These are phyloP conservation scores for Cladosporium sp. DNA, from an alignment of 2,329 filamentous ascomycete genomes.

Conservation along the genomic window DNA sequence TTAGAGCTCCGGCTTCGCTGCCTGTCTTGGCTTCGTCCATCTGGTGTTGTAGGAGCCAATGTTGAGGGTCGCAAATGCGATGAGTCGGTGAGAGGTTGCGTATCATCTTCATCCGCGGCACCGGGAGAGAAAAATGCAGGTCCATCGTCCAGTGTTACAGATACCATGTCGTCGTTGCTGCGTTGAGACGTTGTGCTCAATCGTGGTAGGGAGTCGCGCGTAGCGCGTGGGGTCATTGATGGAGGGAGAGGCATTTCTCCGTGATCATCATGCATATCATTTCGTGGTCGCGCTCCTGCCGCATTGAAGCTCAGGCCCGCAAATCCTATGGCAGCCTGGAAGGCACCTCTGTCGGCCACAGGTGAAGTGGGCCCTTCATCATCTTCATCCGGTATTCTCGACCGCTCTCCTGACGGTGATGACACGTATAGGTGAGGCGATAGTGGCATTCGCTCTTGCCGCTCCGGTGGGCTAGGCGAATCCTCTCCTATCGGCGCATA, in stretches of 20 bases:
- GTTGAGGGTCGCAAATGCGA: slow-evolving; percentile 55
- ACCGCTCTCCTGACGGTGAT: slow-evolving; percentile 32
- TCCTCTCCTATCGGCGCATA: slow-evolving; percentile 51
- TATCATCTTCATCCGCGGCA: slow-evolving; percentile 49
- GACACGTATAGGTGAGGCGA: slow-evolving; percentile 33
- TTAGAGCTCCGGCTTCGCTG: slow-evolving; percentile 36
- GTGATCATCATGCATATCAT: slow-evolving; percentile 17
- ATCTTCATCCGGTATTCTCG: slow-evolving; percentile 30
- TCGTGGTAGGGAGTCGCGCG: slow-evolving; percentile 26
- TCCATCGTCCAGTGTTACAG: slow-evolving; percentile 49
- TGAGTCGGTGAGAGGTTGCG: slow-evolving; percentile 56
- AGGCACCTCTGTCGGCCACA: slow-evolving; percentile 42
- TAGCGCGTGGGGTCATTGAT: slow-evolving; percentile 10
- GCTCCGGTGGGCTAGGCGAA: slow-evolving; percentile 45
- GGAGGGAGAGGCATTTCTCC: slow-evolving; percentile 17
- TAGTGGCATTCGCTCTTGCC: slow-evolving; percentile 13
- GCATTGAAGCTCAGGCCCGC: slow-evolving; percentile 43
- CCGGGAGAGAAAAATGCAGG: slow-evolving; percentile 51
- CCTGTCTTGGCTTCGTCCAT: slow-evolving; percentile 46
- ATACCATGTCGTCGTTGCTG: slow-evolving; percentile 31
- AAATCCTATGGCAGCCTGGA: slow-evolving; percentile 48
- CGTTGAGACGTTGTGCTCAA: slow-evolving; percentile 22
- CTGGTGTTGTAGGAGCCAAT: slow-evolving; percentile 40
- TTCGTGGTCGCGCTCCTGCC: slow-evolving; percentile 26
- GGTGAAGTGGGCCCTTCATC: slow-evolving; percentile 40